Percentiles rank a stretch among this genome's conserved stretches.
These are phyloP conservation scores for Suillus americanus DNA, from an alignment of 768 basidiomycete genomes.

Conservation along the genomic window DNA sequence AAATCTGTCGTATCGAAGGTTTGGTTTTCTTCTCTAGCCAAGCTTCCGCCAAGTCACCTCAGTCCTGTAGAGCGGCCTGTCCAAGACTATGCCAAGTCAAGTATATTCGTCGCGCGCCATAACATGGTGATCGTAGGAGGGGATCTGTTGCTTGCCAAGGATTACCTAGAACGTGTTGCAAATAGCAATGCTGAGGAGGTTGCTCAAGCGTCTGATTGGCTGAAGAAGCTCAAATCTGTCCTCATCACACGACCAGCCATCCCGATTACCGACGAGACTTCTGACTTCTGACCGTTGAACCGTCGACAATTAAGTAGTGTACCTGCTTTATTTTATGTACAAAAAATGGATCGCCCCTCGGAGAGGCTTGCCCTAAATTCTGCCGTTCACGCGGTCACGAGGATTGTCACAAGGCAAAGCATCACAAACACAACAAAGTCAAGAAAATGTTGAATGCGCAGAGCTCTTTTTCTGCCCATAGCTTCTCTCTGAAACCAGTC, in stretches of 20 bases:
- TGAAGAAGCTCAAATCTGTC: constrained; percentile 54
- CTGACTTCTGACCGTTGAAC: not conserved
- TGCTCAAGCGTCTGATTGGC: constrained; percentile 65
- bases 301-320: not conserved
- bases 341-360: not conserved
- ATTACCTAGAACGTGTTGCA: constrained; percentile 73
- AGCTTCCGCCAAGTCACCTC: constrained; percentile 15
- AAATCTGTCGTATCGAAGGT: constrained; percentile 59
- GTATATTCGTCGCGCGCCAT: constrained; percentile 80
- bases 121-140: constrained; percentile 63
- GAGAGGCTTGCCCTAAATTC: constrained; percentile 32
- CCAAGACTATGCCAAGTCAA: constrained; percentile 81
- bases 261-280: not conserved
- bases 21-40: constrained; percentile 9
- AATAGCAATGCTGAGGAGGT: constrained; percentile 83
- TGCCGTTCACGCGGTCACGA: constrained; percentile 39
- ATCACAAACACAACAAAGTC: constrained; percentile 37
- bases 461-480: constrained; percentile 29
- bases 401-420: constrained; percentile 35
- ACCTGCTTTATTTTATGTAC: constrained; percentile 1
- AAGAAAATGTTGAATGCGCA: constrained; percentile 33
- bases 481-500: constrained; percentile 22
- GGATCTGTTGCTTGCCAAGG: constrained; percentile 67
- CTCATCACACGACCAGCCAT: constrained; percentile 20
- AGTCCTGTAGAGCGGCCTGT: constrained; percentile 57